These are phyloP conservation scores for Leucocoprinus gongylophorus DNA, from an alignment of 1,284 basidiomycete species.

Conservation along the genomic window DNA sequence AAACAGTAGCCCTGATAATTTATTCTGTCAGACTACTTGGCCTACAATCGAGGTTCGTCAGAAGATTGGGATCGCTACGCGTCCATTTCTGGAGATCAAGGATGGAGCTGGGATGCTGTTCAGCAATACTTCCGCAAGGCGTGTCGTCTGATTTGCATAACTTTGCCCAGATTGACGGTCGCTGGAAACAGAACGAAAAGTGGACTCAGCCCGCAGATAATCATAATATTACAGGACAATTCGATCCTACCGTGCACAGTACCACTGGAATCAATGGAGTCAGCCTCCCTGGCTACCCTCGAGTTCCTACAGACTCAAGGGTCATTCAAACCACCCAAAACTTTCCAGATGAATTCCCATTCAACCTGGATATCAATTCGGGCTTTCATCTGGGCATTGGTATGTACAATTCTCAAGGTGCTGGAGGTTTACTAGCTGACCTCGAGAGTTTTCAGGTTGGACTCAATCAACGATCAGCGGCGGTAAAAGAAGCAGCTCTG, in stretches of 20 bases:
- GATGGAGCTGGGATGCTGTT: conserved; percentile 17
- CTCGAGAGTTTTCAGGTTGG: conserved; percentile 22
- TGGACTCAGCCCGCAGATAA: conserved; percentile 22
- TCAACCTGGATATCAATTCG: conserved; percentile 29
- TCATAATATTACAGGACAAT: conserved; percentile 24
- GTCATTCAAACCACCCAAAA: conserved; percentile 24
- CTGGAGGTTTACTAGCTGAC: neutral
- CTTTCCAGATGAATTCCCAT: conserved; percentile 26
- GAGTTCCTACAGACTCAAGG: conserved; percentile 20
- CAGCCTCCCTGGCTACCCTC: conserved; percentile 23
- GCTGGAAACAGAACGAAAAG: conserved; percentile 20
- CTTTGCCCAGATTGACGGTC: neutral
- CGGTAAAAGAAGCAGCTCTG: conserved; percentile 24
- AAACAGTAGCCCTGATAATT: neutral
- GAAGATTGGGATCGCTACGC: conserved; percentile 20
- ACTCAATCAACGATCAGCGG: conserved; percentile 20
- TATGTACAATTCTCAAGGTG: conserved; percentile 9
- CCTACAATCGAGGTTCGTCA: conserved; percentile 22
- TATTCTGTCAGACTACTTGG: conserved; percentile 11
- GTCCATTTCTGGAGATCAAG: conserved; percentile 2
- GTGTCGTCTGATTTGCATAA: neutral
- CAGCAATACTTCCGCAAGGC: conserved; percentile 18
- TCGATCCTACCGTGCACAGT: conserved; percentile 23
- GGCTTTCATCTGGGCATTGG: conserved; percentile 31
- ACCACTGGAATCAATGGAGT: conserved; percentile 22